Evolutionary conservation across 768 basidiomycete genomes (phyloP), one percentile per base, ranked within the genome.

Genomic region (Hypsizygus marmoreus): DNA sequence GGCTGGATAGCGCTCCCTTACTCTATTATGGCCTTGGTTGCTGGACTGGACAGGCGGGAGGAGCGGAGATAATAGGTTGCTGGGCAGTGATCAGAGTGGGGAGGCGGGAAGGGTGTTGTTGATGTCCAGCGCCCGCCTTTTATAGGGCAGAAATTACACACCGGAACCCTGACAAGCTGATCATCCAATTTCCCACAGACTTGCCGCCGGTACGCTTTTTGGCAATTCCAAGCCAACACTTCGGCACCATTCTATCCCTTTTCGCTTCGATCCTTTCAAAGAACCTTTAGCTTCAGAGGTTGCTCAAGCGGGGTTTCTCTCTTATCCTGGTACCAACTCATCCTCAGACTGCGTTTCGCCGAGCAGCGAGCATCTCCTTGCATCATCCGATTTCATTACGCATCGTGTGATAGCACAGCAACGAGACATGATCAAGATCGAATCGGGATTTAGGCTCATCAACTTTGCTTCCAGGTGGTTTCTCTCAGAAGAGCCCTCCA

Each of bases 171-270:
- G 54, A 56, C 54, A 51, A 47, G 47, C 57, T 54, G 45, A 53
- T 55, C 48, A 50, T n/a, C 28, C 33, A 46, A 35, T 43, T 54
- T 56, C 50, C 50, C 57, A 56, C 54, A 43, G 35, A 59, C 52
- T 56, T 59, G 57, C 57, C 57, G 57, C 57, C 57, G 57, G 57
- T 54, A 58, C 57, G 25, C 39, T 55, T 43, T 54, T 36, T 38
- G 47, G 47, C 17, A 54, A 40, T 7, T 38, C 38, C 16, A 10
- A 22, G 33, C 50, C 49, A 41, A 38, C 16, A 13, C 3, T 14
- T 39, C n/a, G 37, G 43, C 6, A 9, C 38, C 14, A 11, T 23
- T 24, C 22, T 25, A 16, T 16, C 31, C 22, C 24, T 34, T 13
- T 25, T 22, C 30, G 4, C 20, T 37, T 33, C 30, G 24, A 22